Percentiles rank a stretch among this genome's conserved stretches.
Evolutionary conservation across 768 basidiomycete genomes (phyloP).

Genomic region (Lepiota venenata): DNA sequence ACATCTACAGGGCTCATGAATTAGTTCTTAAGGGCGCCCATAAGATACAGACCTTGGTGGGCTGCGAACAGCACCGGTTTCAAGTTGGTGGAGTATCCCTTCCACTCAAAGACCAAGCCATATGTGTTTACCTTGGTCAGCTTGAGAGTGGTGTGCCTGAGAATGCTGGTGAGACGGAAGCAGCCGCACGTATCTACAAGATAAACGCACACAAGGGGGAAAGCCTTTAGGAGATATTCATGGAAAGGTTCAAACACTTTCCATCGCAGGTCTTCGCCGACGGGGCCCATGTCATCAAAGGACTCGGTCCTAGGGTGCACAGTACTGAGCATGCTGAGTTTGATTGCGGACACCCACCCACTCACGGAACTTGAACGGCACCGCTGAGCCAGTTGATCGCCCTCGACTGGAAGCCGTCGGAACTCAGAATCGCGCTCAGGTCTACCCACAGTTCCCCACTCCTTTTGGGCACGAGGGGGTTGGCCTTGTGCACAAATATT

Average conservation of each 20-base stretch:
- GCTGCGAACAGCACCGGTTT: constrained; percentile 68
- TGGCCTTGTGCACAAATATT: constrained; percentile 31
- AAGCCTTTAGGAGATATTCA: constrained; percentile 43
- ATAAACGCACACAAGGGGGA: constrained; percentile 60
- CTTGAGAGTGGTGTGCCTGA: constrained; percentile 55
- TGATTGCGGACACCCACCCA: neutral
- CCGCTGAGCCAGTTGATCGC: constrained; percentile 45
- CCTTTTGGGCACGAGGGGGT: constrained; percentile 35
- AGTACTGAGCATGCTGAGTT: neutral
- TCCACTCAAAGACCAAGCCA: constrained; percentile 72
- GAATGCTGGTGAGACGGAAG: neutral
- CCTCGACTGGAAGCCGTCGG: constrained; percentile 33
- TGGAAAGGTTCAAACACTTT: constrained; percentile 51
- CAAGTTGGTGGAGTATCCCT: constrained; percentile 54
- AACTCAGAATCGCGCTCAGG: constrained; percentile 27
- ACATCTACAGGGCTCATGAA: constrained; percentile 42
- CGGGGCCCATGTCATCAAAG: constrained; percentile 44
- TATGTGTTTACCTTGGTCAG: constrained; percentile 76
- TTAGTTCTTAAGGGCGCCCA: neutral
- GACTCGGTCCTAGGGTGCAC: constrained; percentile 44
- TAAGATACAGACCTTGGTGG: constrained; percentile 51
- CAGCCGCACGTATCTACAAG: neutral
- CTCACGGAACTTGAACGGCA: constrained; percentile 45
- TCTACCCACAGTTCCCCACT: constrained; percentile 35
- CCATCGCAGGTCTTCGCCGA: constrained; percentile 53